phyloP scores from a whole-genome alignment of 768 basidiomycete species.

The Suillus subluteus region DNA sequence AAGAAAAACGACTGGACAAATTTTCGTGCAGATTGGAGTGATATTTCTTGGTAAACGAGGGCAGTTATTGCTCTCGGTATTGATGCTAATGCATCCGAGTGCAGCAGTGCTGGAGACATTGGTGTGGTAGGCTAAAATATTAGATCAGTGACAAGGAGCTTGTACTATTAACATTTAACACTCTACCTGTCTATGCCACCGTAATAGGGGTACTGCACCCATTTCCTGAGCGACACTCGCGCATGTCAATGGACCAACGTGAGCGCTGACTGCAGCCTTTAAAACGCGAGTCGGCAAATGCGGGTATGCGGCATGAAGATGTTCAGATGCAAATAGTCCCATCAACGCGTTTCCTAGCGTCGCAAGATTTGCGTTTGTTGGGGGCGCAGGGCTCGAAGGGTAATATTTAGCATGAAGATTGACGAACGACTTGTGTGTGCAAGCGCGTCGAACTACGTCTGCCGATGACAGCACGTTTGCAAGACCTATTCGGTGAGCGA shows the following conservation, averaged over 20 bases:
- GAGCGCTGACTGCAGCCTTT: slow-evolving; percentile 90
- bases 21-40: slow-evolving; percentile 81
- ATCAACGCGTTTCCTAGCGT: slow-evolving; percentile 84
- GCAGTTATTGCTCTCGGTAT: slow-evolving; percentile 87
- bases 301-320: slow-evolving; percentile 79
- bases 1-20: slow-evolving; percentile 93
- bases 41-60: slow-evolving; percentile 85
- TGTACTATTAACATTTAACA: not conserved
- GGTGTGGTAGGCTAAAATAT: slow-evolving; percentile 49
- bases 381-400: slow-evolving; percentile 55
- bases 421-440: slow-evolving; percentile 78
- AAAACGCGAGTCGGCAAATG: slow-evolving; percentile 90
- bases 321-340: slow-evolving; percentile 88
- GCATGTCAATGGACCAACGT: slow-evolving; percentile 85
- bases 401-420: slow-evolving; percentile 57
- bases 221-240: slow-evolving; percentile 85
- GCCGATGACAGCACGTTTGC: slow-evolving; percentile 54
- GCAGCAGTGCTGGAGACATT: slow-evolving; percentile 56
- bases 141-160: slow-evolving; percentile 7
- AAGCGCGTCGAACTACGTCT: slow-evolving; percentile 68
- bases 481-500: slow-evolving; percentile 78
- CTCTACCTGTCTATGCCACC: slow-evolving; percentile 77
- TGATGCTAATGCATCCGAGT: slow-evolving; percentile 87
- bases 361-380: slow-evolving; percentile 77
- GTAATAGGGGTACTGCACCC: slow-evolving; percentile 74